Evolutionary conservation across 352 stramenopile genomes (phyloP).

Genomic region (Aphanomyces stellatus): DNA sequence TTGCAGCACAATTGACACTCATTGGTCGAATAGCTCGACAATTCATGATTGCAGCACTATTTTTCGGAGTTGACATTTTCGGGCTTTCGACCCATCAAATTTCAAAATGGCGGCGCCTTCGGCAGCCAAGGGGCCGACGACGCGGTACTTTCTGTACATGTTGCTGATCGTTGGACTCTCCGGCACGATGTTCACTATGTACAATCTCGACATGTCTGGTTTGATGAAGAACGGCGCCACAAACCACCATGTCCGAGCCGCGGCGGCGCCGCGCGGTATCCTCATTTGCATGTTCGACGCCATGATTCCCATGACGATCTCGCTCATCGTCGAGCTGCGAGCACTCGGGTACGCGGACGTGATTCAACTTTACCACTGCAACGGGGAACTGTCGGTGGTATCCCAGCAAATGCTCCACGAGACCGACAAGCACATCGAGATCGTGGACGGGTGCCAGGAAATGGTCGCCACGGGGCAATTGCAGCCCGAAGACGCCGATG

Average conservation of each 20-base stretch:
- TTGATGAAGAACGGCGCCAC: background rate
- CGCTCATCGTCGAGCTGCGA: conserved; percentile 30
- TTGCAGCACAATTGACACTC: no score
- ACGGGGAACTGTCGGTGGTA: conserved; percentile 25
- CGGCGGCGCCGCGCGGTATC: background rate
- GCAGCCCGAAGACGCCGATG: background rate
- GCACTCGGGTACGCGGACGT: conserved; percentile 31
- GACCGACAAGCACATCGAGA: conserved; percentile 1
- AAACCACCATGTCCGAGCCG: background rate
- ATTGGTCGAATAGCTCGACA: no score
- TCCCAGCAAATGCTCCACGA: conserved; percentile 24
- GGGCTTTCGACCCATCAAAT: no score
- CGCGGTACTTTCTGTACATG: background rate
- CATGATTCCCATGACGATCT: conserved; percentile 29
- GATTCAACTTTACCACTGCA: conserved; percentile 35
- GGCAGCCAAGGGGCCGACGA: no score
- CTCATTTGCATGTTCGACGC: background rate
- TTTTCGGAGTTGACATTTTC: no score
- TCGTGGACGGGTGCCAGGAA: conserved; percentile 15
- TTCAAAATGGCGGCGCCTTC: no score
- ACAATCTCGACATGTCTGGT: background rate
- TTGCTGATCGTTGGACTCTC: background rate
- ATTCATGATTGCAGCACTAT: no score
- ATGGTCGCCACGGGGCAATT: background rate
- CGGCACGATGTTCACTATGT: background rate